Percentiles rank a stretch among this genome's conserved stretches.
Evolutionary conservation across 306 rosid species (phyloP).

Genomic region (Sicyos baderoa): DNA sequence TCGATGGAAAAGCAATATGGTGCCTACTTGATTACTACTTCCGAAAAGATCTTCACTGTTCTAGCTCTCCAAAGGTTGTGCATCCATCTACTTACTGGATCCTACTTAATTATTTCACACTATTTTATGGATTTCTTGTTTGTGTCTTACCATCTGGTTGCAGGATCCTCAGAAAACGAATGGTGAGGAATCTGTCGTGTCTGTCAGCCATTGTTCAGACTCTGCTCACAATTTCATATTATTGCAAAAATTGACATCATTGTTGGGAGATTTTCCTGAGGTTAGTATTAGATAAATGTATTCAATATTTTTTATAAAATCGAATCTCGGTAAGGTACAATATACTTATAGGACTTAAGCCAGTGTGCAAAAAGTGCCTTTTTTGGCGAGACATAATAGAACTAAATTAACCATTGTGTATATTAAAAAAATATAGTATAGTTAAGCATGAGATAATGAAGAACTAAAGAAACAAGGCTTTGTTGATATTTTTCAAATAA

Average conservation of each 20-base stretch:
- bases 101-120: background rate
- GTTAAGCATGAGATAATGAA: background rate
- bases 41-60: constrained; percentile 60
- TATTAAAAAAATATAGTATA: background rate
- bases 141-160: constrained; percentile 19
- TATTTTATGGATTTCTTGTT: constrained; percentile 9
- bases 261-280: constrained; percentile 93
- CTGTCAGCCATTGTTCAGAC: constrained; percentile 56
- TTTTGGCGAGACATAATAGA: background rate
- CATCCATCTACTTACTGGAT: constrained; percentile 1
- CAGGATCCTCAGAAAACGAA: constrained; percentile 45
- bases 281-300: constrained; percentile 29
- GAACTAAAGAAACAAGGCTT: background rate
- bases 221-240: constrained; percentile 77
- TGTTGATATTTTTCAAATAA: background rate
- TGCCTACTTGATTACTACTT: constrained; percentile 88
- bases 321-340: background rate
- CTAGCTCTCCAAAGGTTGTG: constrained; percentile 55
- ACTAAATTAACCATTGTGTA: background rate
- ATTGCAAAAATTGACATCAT: constrained; percentile 59
- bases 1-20: constrained; percentile 96
- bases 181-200: constrained; percentile 59
- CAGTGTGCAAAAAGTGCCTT: background rate
- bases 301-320: background rate
- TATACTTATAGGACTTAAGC: background rate